Percentiles rank a stretch among this genome's conserved stretches.
Conservation (phyloP, 306 rosid genomes). For the Alnus glutinosa region DNA sequence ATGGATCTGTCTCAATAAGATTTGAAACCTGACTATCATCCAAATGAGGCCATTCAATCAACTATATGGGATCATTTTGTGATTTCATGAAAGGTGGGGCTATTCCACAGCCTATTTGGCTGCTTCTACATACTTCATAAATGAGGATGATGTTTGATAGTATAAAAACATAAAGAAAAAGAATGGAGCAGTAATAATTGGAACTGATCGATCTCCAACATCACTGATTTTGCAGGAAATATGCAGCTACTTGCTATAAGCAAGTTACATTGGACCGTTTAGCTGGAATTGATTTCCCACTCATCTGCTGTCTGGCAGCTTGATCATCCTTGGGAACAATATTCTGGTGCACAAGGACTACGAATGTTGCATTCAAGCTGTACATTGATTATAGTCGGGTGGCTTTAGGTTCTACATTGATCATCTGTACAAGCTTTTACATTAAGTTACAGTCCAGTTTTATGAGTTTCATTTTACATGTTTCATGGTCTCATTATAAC, state of each 20-base stretch:
- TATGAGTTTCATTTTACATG: background rate
- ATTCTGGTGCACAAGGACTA: background rate
- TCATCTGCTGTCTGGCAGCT: constrained; percentile 7
- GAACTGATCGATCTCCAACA: background rate
- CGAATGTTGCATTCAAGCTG: background rate
- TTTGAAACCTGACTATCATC: background rate
- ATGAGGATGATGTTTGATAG: background rate
- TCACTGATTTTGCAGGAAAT: background rate
- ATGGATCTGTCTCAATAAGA: background rate
- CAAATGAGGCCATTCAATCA: background rate
- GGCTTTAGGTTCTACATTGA: background rate
- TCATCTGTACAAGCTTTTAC: background rate
- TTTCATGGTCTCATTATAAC: background rate
- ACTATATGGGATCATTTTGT: background rate
- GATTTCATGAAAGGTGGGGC: background rate
- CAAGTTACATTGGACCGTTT: background rate
- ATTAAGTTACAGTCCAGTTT: background rate
- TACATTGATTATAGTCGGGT: background rate
- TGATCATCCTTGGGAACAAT: background rate
- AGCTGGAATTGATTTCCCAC: background rate
- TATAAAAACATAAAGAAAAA: background rate
- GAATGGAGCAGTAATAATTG: background rate
- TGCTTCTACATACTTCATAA: background rate
- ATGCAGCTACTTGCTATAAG: background rate
- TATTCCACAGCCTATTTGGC: background rate